Base-by-base conservation (phyloP, 768 basidiomycete species). In the Hygrocybe punicea region DNA sequence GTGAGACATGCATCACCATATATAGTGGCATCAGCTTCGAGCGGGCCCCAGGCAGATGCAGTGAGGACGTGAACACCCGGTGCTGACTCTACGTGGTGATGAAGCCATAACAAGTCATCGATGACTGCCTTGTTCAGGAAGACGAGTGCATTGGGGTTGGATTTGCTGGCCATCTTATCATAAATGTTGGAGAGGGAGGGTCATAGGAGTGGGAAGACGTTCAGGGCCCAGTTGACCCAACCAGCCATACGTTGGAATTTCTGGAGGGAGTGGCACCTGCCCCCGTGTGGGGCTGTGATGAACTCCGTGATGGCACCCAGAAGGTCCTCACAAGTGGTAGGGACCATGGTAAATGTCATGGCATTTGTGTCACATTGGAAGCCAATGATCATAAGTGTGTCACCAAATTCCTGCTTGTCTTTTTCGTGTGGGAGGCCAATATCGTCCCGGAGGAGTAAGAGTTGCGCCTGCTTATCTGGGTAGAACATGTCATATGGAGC, bases 361-460 rank as follows among this genome's bases (percentile, higher is more conserved):
- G 44, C 50, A 25, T 69, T 64, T 0, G 72, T 42, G 56, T 80
- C 71, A 23, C 78, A 73, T 0, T 65, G 21, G 54, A 76, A 74
- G n/a, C 79, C 75, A 55, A 79, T 72, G 58, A 79, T 70, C n/a
- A n/a, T n/a, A n/a, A n/a, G n/a, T n/a, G n/a, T n/a, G n/a, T n/a
- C n/a, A n/a, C n/a, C n/a, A n/a, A 17, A 71, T 0, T 75, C 8
- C 58, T 81, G 80, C 56, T 80, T 81, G 2, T 49, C 34, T 13
- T 64, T 55, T 13, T 75, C 67, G 59, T 79, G 76, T 0, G 75
- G 76, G 10, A 78, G 63, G 0, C 73, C 69, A 14, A 79, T 60
- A 1, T 65, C 42, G 60, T 80, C 78, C 70, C 73, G 78, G 1
- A 80, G 67, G 1, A 35, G 36, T 0, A 81, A 70, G 1, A 79